Evolutionary conservation across 352 stramenopile species (phyloP).

Genomic region (Pythium sukuiense): DNA sequence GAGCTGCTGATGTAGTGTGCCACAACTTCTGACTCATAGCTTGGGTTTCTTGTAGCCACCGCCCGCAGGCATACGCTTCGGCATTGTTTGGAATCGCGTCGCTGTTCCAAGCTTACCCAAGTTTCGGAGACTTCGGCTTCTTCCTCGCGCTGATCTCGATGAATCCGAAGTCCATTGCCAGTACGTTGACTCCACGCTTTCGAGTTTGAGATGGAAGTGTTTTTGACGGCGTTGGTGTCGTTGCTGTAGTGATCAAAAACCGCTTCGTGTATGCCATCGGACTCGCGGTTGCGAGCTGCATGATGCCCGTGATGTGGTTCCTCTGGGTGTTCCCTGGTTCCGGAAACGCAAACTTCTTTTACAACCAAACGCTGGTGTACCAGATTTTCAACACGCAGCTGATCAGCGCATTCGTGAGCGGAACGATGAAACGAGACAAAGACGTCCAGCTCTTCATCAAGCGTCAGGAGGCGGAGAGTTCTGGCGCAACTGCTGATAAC

Average conservation of each 20-base stretch:
- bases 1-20: background rate
- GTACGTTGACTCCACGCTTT: conserved; percentile 29
- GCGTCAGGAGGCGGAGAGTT: conserved; percentile 2
- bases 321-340: conserved; percentile 85
- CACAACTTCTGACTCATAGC: background rate
- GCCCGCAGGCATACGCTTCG: conserved; percentile 68
- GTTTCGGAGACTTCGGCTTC: conserved; percentile 80
- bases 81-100: conserved; percentile 71
- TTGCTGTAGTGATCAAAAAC: conserved; percentile 65
- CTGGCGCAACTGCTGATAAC: background rate
- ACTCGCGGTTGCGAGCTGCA: conserved; percentile 62
- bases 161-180: conserved; percentile 79
- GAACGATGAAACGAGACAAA: conserved; percentile 85
- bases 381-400: conserved; percentile 83
- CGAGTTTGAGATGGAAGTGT: background rate
- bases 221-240: background rate
- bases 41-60: conserved; percentile 38
- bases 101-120: conserved; percentile 80
- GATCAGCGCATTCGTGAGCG: conserved; percentile 73
- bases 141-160: conserved; percentile 64
- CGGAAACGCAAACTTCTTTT: conserved; percentile 90
- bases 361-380: conserved; percentile 87
- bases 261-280: conserved; percentile 74
- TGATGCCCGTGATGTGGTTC: conserved; percentile 87
- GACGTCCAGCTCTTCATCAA: conserved; percentile 59